Evolutionary conservation across 2,329 filamentous ascomycete genomes (phyloP).

Genomic region (Penicillium oxalicum): DNA sequence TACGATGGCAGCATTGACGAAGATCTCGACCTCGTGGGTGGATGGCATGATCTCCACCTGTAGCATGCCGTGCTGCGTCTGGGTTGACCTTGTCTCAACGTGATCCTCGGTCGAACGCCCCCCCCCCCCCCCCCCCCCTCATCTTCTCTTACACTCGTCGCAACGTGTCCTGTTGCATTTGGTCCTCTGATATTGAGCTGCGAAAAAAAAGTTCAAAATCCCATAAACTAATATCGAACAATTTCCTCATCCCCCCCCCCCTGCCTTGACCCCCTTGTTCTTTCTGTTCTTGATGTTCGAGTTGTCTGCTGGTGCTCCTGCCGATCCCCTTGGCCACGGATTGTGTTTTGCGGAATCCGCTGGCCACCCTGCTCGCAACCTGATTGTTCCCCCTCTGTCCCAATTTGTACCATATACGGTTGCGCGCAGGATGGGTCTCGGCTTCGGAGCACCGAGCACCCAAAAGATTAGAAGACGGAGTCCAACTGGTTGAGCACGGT

Average conservation of each 20-base stretch:
- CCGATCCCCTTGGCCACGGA: conserved; percentile 7
- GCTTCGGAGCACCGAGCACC: conserved; percentile 10
- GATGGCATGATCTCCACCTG: conserved; percentile 68
- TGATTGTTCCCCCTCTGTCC: conserved; percentile 5
- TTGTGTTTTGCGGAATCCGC: neutral
- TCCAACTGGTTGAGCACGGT: conserved; percentile 9
- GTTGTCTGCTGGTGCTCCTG: conserved; percentile 11
- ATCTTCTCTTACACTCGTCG: conserved; percentile 16
- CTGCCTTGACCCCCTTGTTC: conserved; percentile 9
- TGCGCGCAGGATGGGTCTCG: conserved; percentile 10
- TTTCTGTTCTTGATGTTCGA: conserved; percentile 14
- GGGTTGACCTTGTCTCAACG: conserved; percentile 5
- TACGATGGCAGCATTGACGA: conserved; percentile 55
- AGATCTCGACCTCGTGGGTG: conserved; percentile 91
- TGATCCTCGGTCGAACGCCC: neutral
- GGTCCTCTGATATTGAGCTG: conserved; percentile 14
- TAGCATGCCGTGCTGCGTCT: conserved; percentile 30
- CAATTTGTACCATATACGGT: conserved; percentile 18
- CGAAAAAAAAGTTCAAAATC: conserved; percentile 24
- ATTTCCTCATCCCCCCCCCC: neutral
- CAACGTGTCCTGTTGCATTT: conserved; percentile 10
- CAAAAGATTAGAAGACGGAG: conserved; percentile 23
- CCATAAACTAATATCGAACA: conserved; percentile 21
- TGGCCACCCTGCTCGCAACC: conserved; percentile 1
- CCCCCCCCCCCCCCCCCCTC: neutral